Evolutionary conservation across 371 early-diverging fungal genomes (phyloP).

Genomic region (Saksenaea oblongispora): DNA sequence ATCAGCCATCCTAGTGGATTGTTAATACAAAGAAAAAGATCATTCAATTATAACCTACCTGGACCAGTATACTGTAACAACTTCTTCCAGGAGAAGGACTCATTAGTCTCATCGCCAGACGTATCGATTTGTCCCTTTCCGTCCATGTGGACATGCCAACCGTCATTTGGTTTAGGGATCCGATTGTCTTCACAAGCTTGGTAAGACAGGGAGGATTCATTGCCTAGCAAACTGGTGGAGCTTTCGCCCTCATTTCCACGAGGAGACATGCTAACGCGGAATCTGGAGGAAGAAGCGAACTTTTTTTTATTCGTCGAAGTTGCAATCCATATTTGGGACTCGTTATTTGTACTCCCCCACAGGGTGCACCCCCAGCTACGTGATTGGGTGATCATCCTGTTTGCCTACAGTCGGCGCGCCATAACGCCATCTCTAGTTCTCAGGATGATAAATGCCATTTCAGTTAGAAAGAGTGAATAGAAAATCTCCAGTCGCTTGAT

Average conservation of each 20-base stretch:
- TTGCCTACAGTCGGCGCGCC: too few relatives aligned
- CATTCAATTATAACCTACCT: slow-evolving; percentile 25
- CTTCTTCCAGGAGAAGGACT: slow-evolving; percentile 45
- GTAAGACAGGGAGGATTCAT: background rate
- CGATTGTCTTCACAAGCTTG: background rate
- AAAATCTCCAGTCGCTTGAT: too few relatives aligned
- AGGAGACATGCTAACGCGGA: background rate
- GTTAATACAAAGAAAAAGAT: background rate
- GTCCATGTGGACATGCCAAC: slow-evolving; percentile 26
- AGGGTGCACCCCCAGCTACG: too few relatives aligned
- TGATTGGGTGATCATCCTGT: too few relatives aligned
- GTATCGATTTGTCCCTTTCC: slow-evolving; percentile 41
- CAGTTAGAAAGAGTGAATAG: too few relatives aligned
- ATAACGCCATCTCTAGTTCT: too few relatives aligned
- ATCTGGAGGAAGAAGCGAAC: background rate
- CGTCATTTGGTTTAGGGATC: background rate
- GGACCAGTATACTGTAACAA: slow-evolving; percentile 56
- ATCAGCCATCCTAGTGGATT: slow-evolving; percentile 40
- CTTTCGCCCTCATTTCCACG: background rate
- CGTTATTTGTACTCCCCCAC: too few relatives aligned
- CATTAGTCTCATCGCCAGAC: slow-evolving; percentile 16
- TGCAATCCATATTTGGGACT: too few relatives aligned
- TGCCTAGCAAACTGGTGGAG: background rate
- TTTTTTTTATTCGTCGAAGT: background rate
- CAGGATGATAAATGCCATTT: too few relatives aligned